Evolutionary conservation across 495 filamentous ascomycete genomes (phyloP).

Genomic region (Bombardia bombarda): DNA sequence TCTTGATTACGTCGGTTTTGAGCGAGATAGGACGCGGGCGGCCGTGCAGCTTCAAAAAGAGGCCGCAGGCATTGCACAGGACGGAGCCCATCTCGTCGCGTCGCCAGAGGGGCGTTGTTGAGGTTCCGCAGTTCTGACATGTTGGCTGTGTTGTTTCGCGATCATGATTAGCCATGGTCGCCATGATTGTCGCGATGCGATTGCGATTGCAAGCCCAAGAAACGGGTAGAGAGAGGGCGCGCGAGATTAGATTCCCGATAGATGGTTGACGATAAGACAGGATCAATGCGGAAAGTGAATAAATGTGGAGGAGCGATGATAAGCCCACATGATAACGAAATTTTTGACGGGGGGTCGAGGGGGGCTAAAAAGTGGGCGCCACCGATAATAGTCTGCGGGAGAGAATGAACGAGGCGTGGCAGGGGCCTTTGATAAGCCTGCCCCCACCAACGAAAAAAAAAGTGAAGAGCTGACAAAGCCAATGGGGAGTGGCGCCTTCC

Average conservation of each 20-base stretch:
- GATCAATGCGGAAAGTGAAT: slow-evolving; percentile 16
- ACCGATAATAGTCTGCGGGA: slow-evolving; percentile 5
- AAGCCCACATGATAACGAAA: slow-evolving; percentile 25
- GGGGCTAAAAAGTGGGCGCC: slow-evolving; percentile 8
- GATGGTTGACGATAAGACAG: slow-evolving; percentile 16
- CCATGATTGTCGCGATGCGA: slow-evolving; percentile 19
- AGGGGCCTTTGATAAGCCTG: slow-evolving; percentile 17
- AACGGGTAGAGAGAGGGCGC: slow-evolving; percentile 1
- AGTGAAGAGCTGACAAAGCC: background rate
- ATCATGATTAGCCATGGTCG: slow-evolving; percentile 39
- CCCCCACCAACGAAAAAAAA: slow-evolving; percentile 2
- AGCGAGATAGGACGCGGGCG: slow-evolving; percentile 87
- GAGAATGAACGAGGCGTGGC: background rate
- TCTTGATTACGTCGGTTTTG: slow-evolving; percentile 99
- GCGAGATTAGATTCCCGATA: slow-evolving; percentile 23
- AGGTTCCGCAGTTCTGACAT: slow-evolving; percentile 94
- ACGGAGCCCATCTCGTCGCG: slow-evolving; percentile 92
- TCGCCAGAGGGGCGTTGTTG: slow-evolving; percentile 93
- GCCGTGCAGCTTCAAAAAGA: slow-evolving; percentile 95
- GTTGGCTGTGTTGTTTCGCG: slow-evolving; percentile 77
- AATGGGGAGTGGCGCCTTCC: slow-evolving; percentile 9
- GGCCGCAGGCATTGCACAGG: slow-evolving; percentile 97
- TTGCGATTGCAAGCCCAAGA: slow-evolving; percentile 5
- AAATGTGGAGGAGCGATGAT: slow-evolving; percentile 15
- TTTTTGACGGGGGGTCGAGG: slow-evolving; percentile 36